Percentiles rank a stretch among this genome's conserved stretches.
phyloP scores from a whole-genome alignment of 73 alveolate genomes.

The Uronychia setigera region DNA sequence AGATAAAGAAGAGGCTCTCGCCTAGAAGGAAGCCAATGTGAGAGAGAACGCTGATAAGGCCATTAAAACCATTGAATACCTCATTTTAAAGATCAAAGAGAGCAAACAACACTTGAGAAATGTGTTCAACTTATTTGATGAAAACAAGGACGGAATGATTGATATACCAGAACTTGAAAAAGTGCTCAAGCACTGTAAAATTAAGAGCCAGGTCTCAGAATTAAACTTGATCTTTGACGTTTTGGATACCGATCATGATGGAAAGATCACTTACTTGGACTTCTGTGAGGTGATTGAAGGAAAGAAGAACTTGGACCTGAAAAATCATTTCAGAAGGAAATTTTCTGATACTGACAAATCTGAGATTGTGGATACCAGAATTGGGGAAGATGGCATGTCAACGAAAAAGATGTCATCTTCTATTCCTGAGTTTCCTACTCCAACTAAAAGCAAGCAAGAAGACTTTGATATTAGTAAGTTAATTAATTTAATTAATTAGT shows the following conservation, averaged over 20 bases:
- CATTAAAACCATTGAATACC: conserved; percentile 5
- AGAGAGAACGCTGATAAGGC: conserved; percentile 35
- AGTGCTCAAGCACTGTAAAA: conserved; percentile 14
- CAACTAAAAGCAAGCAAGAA: conserved; percentile 4
- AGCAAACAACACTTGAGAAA: conserved; percentile 38
- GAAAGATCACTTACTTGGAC: conserved; percentile 51
- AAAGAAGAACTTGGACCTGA: conserved; percentile 13
- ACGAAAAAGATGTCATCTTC: neutral
- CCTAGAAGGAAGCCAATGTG: conserved; percentile 20
- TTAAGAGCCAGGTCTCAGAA: conserved; percentile 17
- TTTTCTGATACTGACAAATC: conserved; percentile 20
- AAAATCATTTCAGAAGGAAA: conserved; percentile 19
- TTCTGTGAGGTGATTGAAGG: conserved; percentile 58
- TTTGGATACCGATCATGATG: conserved; percentile 20
- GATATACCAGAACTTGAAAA: conserved; percentile 33
- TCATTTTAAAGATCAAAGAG: conserved; percentile 38
- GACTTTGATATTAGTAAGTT: conserved; percentile 11
- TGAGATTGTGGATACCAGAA: conserved; percentile 2
- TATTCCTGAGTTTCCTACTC: conserved; percentile 21
- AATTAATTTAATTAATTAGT: conserved; percentile 15
- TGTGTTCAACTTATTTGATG: conserved; percentile 50
- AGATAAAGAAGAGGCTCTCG: conserved; percentile 7
- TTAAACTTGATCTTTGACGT: conserved; percentile 17
- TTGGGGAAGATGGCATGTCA: neutral
- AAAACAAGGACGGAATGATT: conserved; percentile 26